Base-by-base conservation (phyloP, 352 stramenopile genomes). In the Globisporangium yorkense region DNA sequence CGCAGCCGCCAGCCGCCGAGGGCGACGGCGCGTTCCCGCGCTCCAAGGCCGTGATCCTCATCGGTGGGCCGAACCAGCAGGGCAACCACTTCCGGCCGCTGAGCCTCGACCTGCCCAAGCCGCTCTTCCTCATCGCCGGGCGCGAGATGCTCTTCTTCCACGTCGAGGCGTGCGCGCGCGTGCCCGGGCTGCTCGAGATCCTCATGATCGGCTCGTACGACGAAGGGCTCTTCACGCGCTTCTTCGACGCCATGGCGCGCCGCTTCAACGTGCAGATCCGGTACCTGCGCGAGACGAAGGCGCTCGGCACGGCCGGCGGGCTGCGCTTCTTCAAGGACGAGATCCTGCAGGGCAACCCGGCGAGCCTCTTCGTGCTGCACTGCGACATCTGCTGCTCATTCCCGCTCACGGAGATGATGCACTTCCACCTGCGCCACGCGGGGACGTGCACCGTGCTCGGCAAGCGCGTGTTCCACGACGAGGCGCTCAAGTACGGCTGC, bases 71-170 rank as follows among this genome's bases (percentile, higher is more conserved):
- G 33, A 94, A 92, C 62, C 80, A 92, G 63, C 84, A 89, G 65
- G 83, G 83, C 56, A 92, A 93, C 62, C 84, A 92, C 68, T 96
- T 96, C 64, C 87, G 87, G 0, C 87, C 87, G 55, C 76, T 96
- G 33, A 94, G 83, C 41, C 68, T 96, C 47, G 84, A 96, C 51
- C 67, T 93, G 45, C 87, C 87, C 37, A 96, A 94, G 67, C 87
- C 87, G 37, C 71, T 96, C 6, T 96, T 96, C 67, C 84, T 87
- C 46, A 81, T 96, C 54, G 87, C 87, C 2, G 87, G 87, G 1
- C 74, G 77, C 31, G 84, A 93, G 56, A 94, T 94, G 83, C 79
- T 96, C 47, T 94, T 89, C 64, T 93, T 94, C 69, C 87, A 96
- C 57, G 84, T 96, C 10, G 85, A 96, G 56, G 87, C 87, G 3